Conservation (phyloP, 805 yeast species). For the Suhomyces pyralidae region DNA sequence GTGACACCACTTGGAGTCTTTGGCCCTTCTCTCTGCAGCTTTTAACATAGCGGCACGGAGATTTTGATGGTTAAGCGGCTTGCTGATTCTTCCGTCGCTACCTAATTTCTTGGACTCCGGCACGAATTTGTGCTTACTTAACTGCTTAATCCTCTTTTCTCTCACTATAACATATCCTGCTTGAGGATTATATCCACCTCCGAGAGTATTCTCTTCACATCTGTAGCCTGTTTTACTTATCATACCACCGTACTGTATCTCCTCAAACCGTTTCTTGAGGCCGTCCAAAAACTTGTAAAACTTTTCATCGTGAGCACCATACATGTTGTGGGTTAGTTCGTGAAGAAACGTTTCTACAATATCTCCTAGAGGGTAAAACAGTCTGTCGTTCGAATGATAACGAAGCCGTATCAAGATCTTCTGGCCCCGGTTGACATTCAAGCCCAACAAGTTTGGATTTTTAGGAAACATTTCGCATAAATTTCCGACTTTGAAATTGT, state of each 20-base stretch:
- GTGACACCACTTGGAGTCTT: slow-evolving; percentile 51
- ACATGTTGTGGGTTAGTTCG: slow-evolving; percentile 76
- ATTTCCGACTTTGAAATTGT: slow-evolving; percentile 60
- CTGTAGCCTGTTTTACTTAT: slow-evolving; percentile 46
- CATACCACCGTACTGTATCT: slow-evolving; percentile 42
- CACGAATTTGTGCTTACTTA: slow-evolving; percentile 38
- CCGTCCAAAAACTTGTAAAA: slow-evolving; percentile 69
- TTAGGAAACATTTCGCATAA: slow-evolving; percentile 83
- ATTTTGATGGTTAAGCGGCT: slow-evolving; percentile 8
- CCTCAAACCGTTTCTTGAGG: slow-evolving; percentile 49
- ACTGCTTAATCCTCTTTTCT: slow-evolving; percentile 41
- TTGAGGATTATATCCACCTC: slow-evolving; percentile 24
- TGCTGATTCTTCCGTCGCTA: slow-evolving; percentile 1
- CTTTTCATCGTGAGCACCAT: slow-evolving; percentile 74
- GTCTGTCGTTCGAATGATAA: slow-evolving; percentile 46
- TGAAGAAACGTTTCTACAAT: slow-evolving; percentile 83
- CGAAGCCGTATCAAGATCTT: slow-evolving; percentile 73
- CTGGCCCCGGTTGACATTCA: slow-evolving; percentile 76
- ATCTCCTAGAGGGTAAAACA: slow-evolving; percentile 62
- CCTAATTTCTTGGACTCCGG: slow-evolving; percentile 38
- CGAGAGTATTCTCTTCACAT: slow-evolving; percentile 47
- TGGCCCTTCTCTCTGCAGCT: slow-evolving; percentile 62
- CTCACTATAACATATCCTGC: slow-evolving; percentile 17
- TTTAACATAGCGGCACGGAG: slow-evolving; percentile 47
- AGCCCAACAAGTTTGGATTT: slow-evolving; percentile 61